Percentiles rank a stretch among this genome's conserved stretches.
Evolutionary conservation across 208 protist genomes (phyloP).

Genomic region (Acanthamoeba rhysodes): DNA sequence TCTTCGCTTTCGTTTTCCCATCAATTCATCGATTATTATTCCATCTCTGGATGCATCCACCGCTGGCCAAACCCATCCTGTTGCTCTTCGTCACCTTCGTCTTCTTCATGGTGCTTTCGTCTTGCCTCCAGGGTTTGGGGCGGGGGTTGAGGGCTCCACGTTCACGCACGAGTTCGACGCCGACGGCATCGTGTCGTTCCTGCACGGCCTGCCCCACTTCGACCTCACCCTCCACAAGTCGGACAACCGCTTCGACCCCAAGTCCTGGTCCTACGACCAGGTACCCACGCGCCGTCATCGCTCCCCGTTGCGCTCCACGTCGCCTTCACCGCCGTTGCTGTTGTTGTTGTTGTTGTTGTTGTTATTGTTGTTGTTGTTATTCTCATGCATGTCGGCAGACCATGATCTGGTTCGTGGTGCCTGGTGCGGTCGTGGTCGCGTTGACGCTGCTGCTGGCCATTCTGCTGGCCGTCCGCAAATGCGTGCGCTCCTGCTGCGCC

Average conservation of each 20-base stretch:
- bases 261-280: constrained; percentile 1
- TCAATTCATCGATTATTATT: no score
- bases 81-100: no score
- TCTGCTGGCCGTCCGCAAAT: not conserved
- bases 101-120: no score
- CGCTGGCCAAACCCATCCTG: no score
- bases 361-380: no score
- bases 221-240: not conserved
- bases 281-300: not conserved
- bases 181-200: constrained; percentile 1
- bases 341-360: no score
- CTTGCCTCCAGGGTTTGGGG: no score
- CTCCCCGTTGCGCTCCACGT: not conserved
- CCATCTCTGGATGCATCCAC: no score
- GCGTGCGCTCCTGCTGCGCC: not conserved
- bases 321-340: not conserved
- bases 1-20: no score
- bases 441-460: not conserved
- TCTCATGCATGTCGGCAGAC: no score
- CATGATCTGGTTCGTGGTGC: not conserved
- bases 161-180: not conserved
- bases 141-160: not conserved
- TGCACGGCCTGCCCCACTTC: not conserved
- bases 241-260: not conserved
- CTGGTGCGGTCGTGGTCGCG: not conserved